Evolutionary conservation across 208 protist genomes (phyloP).

Genomic region (Trypanosoma avium): DNA sequence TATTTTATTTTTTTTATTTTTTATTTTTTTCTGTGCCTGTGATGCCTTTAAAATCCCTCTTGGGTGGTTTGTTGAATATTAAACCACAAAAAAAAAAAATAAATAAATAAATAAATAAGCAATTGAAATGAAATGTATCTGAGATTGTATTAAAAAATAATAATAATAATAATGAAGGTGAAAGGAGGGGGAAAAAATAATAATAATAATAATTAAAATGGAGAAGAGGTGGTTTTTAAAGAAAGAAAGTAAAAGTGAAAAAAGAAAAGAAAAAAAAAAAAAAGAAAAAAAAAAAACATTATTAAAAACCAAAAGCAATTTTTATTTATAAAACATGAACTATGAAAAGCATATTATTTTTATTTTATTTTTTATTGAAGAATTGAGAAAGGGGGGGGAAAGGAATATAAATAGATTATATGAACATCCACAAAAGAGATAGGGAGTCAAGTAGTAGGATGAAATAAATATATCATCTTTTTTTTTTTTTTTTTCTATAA

Average conservation of each 20-base stretch:
- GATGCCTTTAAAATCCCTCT: too few relatives aligned
- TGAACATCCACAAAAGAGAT: background rate
- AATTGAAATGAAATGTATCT: too few relatives aligned
- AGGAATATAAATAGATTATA: too few relatives aligned
- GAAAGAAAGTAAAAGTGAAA: background rate
- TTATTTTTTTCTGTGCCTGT: too few relatives aligned
- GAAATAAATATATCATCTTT: background rate
- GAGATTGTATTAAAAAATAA: too few relatives aligned
- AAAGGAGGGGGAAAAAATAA: conserved; percentile 9
- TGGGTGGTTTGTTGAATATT: too few relatives aligned
- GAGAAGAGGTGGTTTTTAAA: conserved; percentile 5
- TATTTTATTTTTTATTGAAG: background rate
- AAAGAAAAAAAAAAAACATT: background rate
- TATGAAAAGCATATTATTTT: background rate
- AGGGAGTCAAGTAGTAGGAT: background rate
- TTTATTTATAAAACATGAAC: background rate
- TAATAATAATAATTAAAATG: conserved; percentile 23
- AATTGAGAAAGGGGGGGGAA: too few relatives aligned
- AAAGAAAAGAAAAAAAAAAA: background rate
- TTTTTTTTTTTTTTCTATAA: conserved; percentile 17
- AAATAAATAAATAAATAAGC: too few relatives aligned
- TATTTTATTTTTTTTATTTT: too few relatives aligned
- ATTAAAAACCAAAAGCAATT: background rate
- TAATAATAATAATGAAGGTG: background rate
- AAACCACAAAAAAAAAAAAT: too few relatives aligned